A percentile compares a stretch with the other conserved stretches of the same genome.
Evolutionary conservation across 805 yeast genomes (phyloP).

Genomic region (Komagataella mondaviorum): DNA sequence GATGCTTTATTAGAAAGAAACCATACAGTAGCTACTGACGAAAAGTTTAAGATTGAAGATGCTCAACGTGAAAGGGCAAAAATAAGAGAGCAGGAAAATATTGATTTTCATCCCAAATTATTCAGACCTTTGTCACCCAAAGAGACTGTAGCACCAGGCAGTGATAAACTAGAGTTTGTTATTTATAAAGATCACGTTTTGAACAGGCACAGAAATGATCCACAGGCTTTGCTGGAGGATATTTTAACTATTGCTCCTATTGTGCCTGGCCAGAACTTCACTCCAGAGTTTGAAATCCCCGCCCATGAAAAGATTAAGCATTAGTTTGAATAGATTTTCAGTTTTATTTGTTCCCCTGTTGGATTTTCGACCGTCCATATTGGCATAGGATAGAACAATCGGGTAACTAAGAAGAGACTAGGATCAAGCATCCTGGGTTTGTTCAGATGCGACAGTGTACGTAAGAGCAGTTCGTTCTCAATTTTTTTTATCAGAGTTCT

Average conservation of each 20-base stretch:
- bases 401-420: too few species aligned
- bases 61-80: slow-evolving; percentile 68
- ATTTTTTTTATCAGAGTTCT: not conserved
- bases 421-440: too few species aligned
- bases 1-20: slow-evolving; percentile 70
- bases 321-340: not conserved
- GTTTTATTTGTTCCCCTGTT: too few species aligned
- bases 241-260: slow-evolving; percentile 64
- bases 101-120: slow-evolving; percentile 67
- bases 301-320: slow-evolving; percentile 36
- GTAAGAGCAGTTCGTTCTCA: too few species aligned
- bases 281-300: slow-evolving; percentile 53
- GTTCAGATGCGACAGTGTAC: too few species aligned
- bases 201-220: slow-evolving; percentile 34
- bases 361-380: not conserved
- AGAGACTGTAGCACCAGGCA: slow-evolving; percentile 14
- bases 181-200: slow-evolving; percentile 36
- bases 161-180: slow-evolving; percentile 44
- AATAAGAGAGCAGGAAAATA: slow-evolving; percentile 64
- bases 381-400: too few species aligned
- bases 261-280: slow-evolving; percentile 67
- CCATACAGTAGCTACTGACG: slow-evolving; percentile 77
- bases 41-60: slow-evolving; percentile 78
- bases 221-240: slow-evolving; percentile 39
- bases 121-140: slow-evolving; percentile 37